Evolutionary conservation across 1,139 yeast genomes (phyloP), one percentile per base, ranked within the genome.

Genomic region (Magnusiomyces tetraspermus): DNA sequence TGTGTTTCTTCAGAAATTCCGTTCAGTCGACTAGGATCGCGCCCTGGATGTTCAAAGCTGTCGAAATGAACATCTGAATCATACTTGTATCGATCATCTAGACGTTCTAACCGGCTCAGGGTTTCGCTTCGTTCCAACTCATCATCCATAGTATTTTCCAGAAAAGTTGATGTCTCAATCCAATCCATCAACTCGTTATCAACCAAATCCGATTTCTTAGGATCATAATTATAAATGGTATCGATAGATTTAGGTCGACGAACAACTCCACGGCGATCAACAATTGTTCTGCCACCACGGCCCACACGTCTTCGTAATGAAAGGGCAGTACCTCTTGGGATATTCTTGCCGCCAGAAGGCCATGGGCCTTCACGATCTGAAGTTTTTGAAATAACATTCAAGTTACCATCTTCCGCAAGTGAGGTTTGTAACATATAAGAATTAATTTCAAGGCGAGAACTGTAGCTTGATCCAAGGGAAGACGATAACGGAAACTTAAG

Each of bases 1-100:
- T 89, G 97, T 0, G 97, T 89, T 53, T 83, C 94, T 54, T 84
- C 85, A 22, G 90, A 80, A 50, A 89, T 87, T 58, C 86, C 85
- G 63, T 89, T 90, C 61, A 89, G 74, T 54, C 79, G 76, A 0
- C 90, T 76, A 1, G 85, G 85, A 57, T 78, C 83, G 53, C 74
- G 71, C 57, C 84, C 76, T 58, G 83, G 77, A 51, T 83, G 83
- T 51, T 74, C 74, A 58, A 69, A 64, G 28, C 72, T 61, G 40
- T 81, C 83, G 56, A 70, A 71, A 38, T 75, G 70, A 45, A 74
- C 64, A 59, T 88, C 95, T 46, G 77, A 72, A 64, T 89, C 96
- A 66, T 81, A 87, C 67, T 75, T 77, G 85, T 88, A 88, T 57
- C 83, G 78, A 42, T 90, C 87, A 52, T 77, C 78, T 52, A 82